These are phyloP conservation scores for Pichia sp. DNA, from an alignment of 1,139 yeast genomes.

Conservation along the genomic window DNA sequence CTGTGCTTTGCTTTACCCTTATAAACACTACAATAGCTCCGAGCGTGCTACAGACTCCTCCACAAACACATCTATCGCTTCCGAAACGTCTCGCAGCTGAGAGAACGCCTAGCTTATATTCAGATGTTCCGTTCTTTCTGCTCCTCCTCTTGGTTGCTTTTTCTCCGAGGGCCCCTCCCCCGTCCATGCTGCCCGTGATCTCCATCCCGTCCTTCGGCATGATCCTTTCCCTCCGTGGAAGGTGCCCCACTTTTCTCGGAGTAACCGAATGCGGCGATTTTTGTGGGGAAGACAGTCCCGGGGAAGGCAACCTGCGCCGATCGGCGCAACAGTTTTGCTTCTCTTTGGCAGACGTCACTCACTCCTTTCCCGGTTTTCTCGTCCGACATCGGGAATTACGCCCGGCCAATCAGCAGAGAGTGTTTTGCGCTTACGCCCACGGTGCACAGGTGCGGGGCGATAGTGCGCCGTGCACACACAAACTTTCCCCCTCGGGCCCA, in stretches of 20 bases:
- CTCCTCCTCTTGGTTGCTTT: not conserved
- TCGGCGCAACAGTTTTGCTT: not conserved
- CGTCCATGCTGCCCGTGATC: not conserved
- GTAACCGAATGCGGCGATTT: conserved; percentile 2
- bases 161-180: not conserved
- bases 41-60: too few relatives aligned
- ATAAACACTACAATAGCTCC: too few relatives aligned
- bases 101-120: not conserved
- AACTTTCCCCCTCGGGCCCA: not conserved
- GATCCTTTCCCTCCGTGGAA: not conserved
- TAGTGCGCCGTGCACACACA: not conserved
- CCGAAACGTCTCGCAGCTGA: too few relatives aligned
- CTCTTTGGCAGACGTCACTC: not conserved
- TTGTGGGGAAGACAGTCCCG: not conserved
- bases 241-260: not conserved
- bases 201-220: not conserved
- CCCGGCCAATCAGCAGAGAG: not conserved
- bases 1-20: too few relatives aligned
- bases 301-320: too few relatives aligned
- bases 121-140: not conserved
- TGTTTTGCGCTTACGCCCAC: not conserved
- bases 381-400: not conserved
- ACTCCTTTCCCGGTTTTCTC: not conserved
- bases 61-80: too few relatives aligned
- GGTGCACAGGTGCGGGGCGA: not conserved